Evolutionary conservation across 2,329 filamentous ascomycete genomes (phyloP).

Genomic region (Ceratocystiopsis minuta): DNA sequence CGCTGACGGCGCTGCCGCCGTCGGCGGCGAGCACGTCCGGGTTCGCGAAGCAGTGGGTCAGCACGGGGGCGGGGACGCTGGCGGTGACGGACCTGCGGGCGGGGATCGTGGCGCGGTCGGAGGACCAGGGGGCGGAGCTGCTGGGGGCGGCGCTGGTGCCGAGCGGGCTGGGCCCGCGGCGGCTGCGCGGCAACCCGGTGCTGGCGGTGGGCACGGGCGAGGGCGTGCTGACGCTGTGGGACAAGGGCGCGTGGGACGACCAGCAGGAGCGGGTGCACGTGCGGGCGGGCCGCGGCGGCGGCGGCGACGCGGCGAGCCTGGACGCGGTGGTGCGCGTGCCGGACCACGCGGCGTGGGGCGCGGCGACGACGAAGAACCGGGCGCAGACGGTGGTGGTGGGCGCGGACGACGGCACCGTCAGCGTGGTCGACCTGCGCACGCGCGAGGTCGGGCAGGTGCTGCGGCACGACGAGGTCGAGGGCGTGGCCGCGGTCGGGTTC

Average conservation of each 20-base stretch:
- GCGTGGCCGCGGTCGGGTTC: conserved; percentile 65
- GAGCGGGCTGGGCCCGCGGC: conserved; percentile 48
- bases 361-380: background rate
- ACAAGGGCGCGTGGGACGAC: conserved; percentile 87
- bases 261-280: conserved; percentile 79
- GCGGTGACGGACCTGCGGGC: conserved; percentile 76
- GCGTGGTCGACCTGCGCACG: conserved; percentile 55
- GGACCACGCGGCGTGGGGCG: conserved; percentile 43
- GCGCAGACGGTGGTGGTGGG: conserved; percentile 65
- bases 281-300: conserved; percentile 32
- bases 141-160: conserved; percentile 65
- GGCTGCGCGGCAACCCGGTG: conserved; percentile 49
- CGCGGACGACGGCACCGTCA: conserved; percentile 60
- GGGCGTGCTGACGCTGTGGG: conserved; percentile 82
- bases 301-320: conserved; percentile 51
- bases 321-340: conserved; percentile 63
- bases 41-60: conserved; percentile 87
- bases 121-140: conserved; percentile 88
- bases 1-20: conserved; percentile 65
- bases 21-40: conserved; percentile 69
- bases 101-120: conserved; percentile 73
- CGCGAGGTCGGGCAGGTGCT: conserved; percentile 52
- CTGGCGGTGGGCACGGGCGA: conserved; percentile 58
- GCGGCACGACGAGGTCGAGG: conserved; percentile 75
- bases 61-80: conserved; percentile 78